Evolutionary conservation across 176 grass and related monocot genomes (phyloP).

Genomic region (Microstegium vimineum): DNA sequence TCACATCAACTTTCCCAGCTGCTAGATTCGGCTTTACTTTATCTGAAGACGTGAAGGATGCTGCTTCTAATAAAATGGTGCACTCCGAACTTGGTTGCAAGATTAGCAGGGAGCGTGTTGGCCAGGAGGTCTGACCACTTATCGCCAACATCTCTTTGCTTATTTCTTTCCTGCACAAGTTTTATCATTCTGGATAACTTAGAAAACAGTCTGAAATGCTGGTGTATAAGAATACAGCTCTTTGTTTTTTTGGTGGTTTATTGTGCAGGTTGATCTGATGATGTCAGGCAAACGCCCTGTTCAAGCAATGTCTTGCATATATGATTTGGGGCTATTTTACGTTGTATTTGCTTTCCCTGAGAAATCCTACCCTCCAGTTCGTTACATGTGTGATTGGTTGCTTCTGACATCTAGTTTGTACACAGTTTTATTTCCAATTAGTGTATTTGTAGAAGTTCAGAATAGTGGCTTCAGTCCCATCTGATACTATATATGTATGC

Average conservation of each 20-base stretch:
- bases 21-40: conserved; percentile 84
- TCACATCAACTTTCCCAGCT: conserved; percentile 37
- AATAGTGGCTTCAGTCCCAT: neutral
- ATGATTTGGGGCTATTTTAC: conserved; percentile 73
- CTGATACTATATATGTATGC: conserved; percentile 14
- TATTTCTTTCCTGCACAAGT: neutral
- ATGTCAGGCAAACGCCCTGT: conserved; percentile 73
- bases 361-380: conserved; percentile 36
- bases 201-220: neutral
- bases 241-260: neutral
- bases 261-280: conserved; percentile 80
- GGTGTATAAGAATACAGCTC: neutral
- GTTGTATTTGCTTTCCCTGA: conserved; percentile 75
- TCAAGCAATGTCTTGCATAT: conserved; percentile 57
- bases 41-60: conserved; percentile 75
- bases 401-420: too few relatives aligned
- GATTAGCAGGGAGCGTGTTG: conserved; percentile 86
- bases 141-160: neutral
- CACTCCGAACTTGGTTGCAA: conserved; percentile 66
- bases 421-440: conserved; percentile 1
- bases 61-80: conserved; percentile 78
- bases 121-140: conserved; percentile 60
- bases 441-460: neutral
- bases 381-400: conserved; percentile 50
- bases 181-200: conserved; percentile 4